A percentile compares a stretch with the other conserved stretches of the same genome.
Conservation (phyloP, 140 eudicot genomes). For the Flaveria floridana region DNA sequence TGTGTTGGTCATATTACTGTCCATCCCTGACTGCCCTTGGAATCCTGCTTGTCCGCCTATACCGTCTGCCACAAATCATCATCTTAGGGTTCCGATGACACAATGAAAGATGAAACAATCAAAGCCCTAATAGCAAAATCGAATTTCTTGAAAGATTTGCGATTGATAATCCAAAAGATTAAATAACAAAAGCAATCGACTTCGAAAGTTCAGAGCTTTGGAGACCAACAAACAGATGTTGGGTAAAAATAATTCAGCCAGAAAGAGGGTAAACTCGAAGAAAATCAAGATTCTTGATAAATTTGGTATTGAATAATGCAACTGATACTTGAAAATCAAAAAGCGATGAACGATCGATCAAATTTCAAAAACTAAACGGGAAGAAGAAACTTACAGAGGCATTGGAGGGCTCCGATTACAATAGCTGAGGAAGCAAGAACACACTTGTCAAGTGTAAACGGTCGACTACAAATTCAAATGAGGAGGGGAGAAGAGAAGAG, state of each 20-base stretch:
- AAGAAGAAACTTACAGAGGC: background rate
- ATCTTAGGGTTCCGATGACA: background rate
- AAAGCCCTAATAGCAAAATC: too few species aligned
- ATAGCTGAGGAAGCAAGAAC: background rate
- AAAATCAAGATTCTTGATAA: background rate
- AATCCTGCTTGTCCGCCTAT: background rate
- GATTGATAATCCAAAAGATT: too few species aligned
- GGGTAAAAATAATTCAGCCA: too few species aligned
- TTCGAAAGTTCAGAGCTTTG: background rate
- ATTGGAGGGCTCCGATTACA: background rate
- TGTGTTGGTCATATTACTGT: background rate
- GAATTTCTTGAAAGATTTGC: too few species aligned
- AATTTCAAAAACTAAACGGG: background rate
- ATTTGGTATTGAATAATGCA: background rate
- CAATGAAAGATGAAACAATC: background rate
- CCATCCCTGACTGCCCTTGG: background rate
- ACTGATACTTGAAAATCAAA: background rate
- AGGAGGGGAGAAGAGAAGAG: background rate
- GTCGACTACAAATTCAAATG: background rate
- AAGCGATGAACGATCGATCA: background rate
- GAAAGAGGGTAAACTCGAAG: too few species aligned
- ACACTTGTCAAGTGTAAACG: background rate
- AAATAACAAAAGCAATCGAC: background rate
- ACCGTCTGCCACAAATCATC: background rate
- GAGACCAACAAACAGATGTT: too few species aligned